Conservation (phyloP, 2,329 filamentous ascomycete genomes). For the Colletotrichum cordylinicola region DNA sequence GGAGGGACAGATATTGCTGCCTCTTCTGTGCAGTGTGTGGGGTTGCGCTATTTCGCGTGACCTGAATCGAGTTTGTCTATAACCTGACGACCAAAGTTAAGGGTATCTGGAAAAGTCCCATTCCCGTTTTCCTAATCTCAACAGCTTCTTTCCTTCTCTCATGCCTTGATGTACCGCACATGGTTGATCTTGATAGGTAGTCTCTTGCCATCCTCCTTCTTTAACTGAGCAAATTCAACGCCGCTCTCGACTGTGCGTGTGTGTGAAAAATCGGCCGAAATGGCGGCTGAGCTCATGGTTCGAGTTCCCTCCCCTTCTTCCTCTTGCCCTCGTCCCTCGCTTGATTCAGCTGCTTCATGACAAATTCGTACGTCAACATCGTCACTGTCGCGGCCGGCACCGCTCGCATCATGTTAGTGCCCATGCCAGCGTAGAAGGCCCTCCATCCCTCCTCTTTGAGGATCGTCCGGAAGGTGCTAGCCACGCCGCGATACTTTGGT, state of each 20-base stretch:
- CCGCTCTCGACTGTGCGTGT: neutral
- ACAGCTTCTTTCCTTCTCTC: constrained; percentile 6
- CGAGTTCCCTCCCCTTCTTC: constrained; percentile 28
- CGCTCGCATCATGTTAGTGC: constrained; percentile 95
- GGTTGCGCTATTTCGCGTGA: constrained; percentile 23
- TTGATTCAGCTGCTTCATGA: constrained; percentile 59
- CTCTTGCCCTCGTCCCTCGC: constrained; percentile 43
- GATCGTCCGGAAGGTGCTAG: constrained; percentile 85
- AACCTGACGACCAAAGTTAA: constrained; percentile 35
- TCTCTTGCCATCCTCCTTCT: neutral
- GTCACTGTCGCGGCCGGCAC: constrained; percentile 96
- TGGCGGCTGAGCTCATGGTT: neutral
- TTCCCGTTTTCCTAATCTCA: constrained; percentile 20
- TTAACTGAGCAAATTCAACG: constrained; percentile 25
- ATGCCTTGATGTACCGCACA: neutral
- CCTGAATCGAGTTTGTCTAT: constrained; percentile 38
- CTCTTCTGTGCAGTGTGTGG: neutral
- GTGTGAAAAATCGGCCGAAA: neutral
- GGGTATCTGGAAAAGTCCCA: constrained; percentile 36
- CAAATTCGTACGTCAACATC: constrained; percentile 94
- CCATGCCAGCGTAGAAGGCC: constrained; percentile 96
- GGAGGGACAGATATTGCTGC: neutral
- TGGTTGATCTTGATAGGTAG: neutral
- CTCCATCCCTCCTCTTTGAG: constrained; percentile 91
- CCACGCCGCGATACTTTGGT: constrained; percentile 76